Percentiles rank a stretch among this genome's conserved stretches.
phyloP scores from a whole-genome alignment of 2,329 filamentous ascomycete genomes.

The Diaporthe vexans region DNA sequence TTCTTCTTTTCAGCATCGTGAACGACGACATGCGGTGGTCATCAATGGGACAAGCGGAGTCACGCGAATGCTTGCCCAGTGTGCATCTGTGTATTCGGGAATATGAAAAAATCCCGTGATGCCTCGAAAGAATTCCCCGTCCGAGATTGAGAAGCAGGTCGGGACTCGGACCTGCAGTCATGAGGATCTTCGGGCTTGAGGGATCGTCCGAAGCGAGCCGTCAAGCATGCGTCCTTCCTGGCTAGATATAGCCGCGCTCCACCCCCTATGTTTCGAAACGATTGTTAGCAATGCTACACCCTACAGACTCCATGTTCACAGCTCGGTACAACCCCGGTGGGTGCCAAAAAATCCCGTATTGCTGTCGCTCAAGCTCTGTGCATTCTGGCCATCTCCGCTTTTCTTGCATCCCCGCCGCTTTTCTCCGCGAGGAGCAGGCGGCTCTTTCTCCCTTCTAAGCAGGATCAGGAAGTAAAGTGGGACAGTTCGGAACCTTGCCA shows the following conservation, averaged over 20 bases:
- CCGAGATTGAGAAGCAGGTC: constrained; percentile 14
- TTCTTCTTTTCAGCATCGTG: not conserved
- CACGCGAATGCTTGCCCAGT: not conserved
- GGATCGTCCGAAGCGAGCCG: constrained; percentile 31
- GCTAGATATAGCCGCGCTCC: constrained; percentile 29
- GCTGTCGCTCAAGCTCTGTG: not conserved
- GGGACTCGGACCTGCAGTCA: not conserved
- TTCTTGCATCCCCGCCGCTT: not conserved
- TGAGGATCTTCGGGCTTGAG: constrained; percentile 7
- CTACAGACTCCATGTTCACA: constrained; percentile 4
- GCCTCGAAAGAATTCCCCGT: constrained; percentile 4
- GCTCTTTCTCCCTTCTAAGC: constrained; percentile 18
- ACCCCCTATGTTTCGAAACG: constrained; percentile 32
- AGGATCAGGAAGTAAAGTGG: constrained; percentile 30
- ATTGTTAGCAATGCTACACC: constrained; percentile 6
- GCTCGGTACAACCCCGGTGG: constrained; percentile 16
- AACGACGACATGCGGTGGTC: not conserved
- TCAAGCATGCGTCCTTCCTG: constrained; percentile 21
- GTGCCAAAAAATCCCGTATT: constrained; percentile 12
- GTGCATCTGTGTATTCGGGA: not conserved
- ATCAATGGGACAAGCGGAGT: not conserved
- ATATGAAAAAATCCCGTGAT: not conserved
- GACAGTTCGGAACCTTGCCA: constrained; percentile 18
- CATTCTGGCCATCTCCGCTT: constrained; percentile 7
- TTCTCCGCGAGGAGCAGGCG: constrained; percentile 20